A percentile compares a stretch with the other conserved stretches of the same genome.
phyloP scores from a whole-genome alignment of 2,329 filamentous ascomycete genomes.

The Xylaria sp. region DNA sequence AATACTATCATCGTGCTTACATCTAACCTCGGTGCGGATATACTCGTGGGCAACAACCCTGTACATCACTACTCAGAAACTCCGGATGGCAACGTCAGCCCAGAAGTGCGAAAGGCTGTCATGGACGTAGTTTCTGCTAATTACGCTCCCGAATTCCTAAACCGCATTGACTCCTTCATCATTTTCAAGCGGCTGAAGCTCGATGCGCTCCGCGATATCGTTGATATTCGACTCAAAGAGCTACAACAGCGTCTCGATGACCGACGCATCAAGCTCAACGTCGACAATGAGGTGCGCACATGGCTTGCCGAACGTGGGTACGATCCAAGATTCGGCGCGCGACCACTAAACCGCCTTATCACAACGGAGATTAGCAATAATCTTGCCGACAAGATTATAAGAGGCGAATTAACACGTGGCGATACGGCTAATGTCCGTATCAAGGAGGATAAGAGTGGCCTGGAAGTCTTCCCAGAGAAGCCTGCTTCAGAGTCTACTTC shows the following conservation, averaged over 20 bases:
- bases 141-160: constrained; percentile 94
- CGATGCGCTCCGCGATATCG: constrained; percentile 85
- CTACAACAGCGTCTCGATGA: constrained; percentile 86
- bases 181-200: constrained; percentile 88
- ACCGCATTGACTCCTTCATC: constrained; percentile 96
- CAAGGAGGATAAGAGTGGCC: constrained; percentile 68
- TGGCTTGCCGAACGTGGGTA: constrained; percentile 94
- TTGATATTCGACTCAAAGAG: constrained; percentile 89
- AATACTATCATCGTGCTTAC: constrained; percentile 98
- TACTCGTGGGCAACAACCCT: constrained; percentile 81
- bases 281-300: constrained; percentile 76
- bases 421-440: constrained; percentile 78
- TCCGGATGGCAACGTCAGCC: constrained; percentile 74
- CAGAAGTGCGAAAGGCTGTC: constrained; percentile 79
- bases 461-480: constrained; percentile 59
- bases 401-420: constrained; percentile 80
- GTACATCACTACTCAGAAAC: constrained; percentile 72
- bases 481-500: constrained; percentile 4
- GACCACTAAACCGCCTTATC: constrained; percentile 91
- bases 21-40: constrained; percentile 92
- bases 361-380: constrained; percentile 89
- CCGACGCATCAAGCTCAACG: constrained; percentile 80
- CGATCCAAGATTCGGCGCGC: constrained; percentile 89
- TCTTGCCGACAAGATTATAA: constrained; percentile 91
- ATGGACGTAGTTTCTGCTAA: constrained; percentile 83